Conservation (phyloP, 306 rosid genomes). For the Sphenostylis stenocarpa region DNA sequence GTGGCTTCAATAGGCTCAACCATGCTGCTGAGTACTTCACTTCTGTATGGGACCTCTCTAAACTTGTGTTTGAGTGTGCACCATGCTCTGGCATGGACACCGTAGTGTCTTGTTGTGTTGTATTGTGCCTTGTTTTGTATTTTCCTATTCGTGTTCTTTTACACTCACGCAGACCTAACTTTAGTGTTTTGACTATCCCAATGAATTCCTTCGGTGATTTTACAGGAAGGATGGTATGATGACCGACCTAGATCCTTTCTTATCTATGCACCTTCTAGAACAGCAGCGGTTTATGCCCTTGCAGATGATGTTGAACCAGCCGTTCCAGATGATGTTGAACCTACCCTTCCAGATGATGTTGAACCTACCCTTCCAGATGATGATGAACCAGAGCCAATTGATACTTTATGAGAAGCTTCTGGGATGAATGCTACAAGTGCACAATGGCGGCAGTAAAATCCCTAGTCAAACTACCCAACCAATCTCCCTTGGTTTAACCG, state of each 20-base stretch:
- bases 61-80: neutral
- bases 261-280: conserved; percentile 74
- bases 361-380: neutral
- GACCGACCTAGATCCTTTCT: conserved; percentile 78
- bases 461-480: conserved; percentile 30
- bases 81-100: neutral
- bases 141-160: neutral
- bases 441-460: conserved; percentile 34
- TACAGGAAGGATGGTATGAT: conserved; percentile 75
- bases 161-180: conserved; percentile 16
- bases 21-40: conserved; percentile 73
- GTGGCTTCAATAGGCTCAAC: conserved; percentile 72
- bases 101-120: neutral
- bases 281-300: conserved; percentile 77
- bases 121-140: conserved; percentile 14
- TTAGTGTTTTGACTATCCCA: conserved; percentile 6
- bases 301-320: conserved; percentile 36
- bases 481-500: conserved; percentile 9
- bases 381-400: conserved; percentile 21
- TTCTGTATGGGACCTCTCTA: conserved; percentile 47
- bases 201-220: conserved; percentile 21
- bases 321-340: neutral
- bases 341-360: neutral
- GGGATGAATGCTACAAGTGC: conserved; percentile 1
- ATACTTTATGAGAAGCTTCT: conserved; percentile 39